Base-by-base conservation (phyloP, 2,329 filamentous ascomycete genomes). In the Aspergillus fijiensis region DNA sequence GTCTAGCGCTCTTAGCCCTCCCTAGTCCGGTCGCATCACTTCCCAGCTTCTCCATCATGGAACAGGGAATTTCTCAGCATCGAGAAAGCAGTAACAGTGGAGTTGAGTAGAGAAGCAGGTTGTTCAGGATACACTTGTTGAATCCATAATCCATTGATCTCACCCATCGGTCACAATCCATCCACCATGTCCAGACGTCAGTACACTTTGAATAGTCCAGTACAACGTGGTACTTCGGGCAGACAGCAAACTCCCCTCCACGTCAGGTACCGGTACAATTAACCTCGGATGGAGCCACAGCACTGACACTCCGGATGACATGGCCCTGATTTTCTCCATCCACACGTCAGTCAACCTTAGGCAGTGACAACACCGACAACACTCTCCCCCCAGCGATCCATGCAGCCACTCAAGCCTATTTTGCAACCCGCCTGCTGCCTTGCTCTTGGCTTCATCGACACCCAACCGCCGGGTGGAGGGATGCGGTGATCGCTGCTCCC, bases 361-460 rank as follows among this genome's bases (percentile, higher is more conserved):
- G 33, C 48, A 49, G 57, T 48, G 59, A 56, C 57, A 59, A 39
- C 63, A 65, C 59, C 5, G 23, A 23, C 23, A 23, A 23, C 23
- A 23, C 23, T 23, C 23, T 54, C 55, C 62, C 64, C 14, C 65
- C 68, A 64, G 67, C 60, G 60, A 68, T 67, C 65, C 50, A 50
- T 53, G 52, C 58, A 57, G 55, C 62, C 65, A 67, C 60, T 62
- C 59, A 64, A 49, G 39, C 16, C 39, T 45, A 49, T 54, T 55
- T 55, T 59, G 39, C 35, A 49, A 55, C 51, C 23, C 54, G 53
- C 59, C 58, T 63, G 58, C 57, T 66, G 63, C 63, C 65, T 62
- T 63, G 63, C 60, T 55, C 52, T 47, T 58, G 58, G 60, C 62
- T 63, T 61, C 58, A 62, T 60, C 45, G 59, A 55, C 63, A 67